Base-by-base conservation (phyloP, 116 monocot species). In the Posidonia oceanica region DNA sequence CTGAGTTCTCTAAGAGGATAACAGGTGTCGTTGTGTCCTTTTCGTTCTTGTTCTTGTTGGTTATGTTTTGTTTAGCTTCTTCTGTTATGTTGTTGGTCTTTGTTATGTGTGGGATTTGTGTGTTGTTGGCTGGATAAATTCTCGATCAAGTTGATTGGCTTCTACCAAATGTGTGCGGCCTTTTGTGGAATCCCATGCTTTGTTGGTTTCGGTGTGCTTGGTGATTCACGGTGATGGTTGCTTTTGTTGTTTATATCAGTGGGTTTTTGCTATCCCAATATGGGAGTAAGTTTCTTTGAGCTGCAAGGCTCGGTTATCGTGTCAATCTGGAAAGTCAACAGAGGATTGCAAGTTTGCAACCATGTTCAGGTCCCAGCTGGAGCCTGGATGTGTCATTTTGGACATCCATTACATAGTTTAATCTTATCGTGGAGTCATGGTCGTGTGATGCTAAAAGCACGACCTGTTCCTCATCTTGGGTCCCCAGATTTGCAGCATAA, bases 1-100 rank as follows among this genome's bases (percentile, higher is more conserved):
- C 80, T 17, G 77, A 75, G 64, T 90, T 90, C 84, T 86, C 86
- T 20, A 82, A 64, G 59, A 76, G 84, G 77, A 90, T 90, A 77
- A 58, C 83, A 80, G 90, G 90, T 80, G 22, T 74, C 72, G 79
- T 79, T 88, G 65, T 64, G 37, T 57, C 23, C 64, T 39, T 66
- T 22, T 70, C n/a, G 42, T 29, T 10, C 29, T 15, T 44, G 40
- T 56, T 14, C 12, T 56, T 64, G 12, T 70, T 51, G 20, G 40
- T 61, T 57, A 11, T 67, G 10, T 67, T 52, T 67, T 23, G n/a
- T 37, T 40, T 14, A 14, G 41, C 17, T 41, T 72, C 51, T 51
- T 37, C 51, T 53, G 14, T 42, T 51, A 29, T 71, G 20, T 42
- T 73, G 38, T 37, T 74, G 42, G 23, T 51, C 52, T 20, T 65